Evolutionary conservation across 2,329 filamentous ascomycete species (phyloP).

Genomic region (Sclerotinia trifoliorum): DNA sequence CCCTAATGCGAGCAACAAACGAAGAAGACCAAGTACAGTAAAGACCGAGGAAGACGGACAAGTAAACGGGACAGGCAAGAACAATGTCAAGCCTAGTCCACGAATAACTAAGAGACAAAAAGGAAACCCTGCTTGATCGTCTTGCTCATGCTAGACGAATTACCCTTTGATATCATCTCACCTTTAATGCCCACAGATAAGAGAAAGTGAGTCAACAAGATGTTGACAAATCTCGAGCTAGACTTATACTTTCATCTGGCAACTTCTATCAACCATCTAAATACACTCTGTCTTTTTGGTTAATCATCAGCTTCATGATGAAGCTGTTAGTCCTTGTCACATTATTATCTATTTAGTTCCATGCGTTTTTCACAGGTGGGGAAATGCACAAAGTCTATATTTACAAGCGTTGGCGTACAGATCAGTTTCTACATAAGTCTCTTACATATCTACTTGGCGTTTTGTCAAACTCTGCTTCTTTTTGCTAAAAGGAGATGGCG

Average conservation of each 20-base stretch:
- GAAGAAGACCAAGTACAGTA: constrained; percentile 43
- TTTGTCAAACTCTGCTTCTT: constrained; percentile 2
- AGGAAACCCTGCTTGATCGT: constrained; percentile 31
- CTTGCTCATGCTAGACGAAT: background rate
- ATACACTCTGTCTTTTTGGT: background rate
- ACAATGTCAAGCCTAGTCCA: constrained; percentile 44
- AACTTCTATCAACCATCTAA: background rate
- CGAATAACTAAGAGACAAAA: constrained; percentile 44
- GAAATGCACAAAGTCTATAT: constrained; percentile 13
- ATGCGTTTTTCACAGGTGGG: constrained; percentile 8
- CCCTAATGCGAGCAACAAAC: constrained; percentile 43
- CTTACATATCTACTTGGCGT: constrained; percentile 7
- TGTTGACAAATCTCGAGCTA: background rate
- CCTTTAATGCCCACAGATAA: background rate
- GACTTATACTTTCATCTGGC: background rate
- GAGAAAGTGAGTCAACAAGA: background rate
- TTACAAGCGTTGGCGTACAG: constrained; percentile 16
- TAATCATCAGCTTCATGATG: background rate
- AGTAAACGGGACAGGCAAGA: constrained; percentile 37
- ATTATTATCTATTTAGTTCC: constrained; percentile 10
- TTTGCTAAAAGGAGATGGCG: constrained; percentile 10
- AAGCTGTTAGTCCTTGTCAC: constrained; percentile 11
- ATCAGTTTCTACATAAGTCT: constrained; percentile 4
- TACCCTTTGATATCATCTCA: background rate
- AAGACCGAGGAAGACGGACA: constrained; percentile 41